Conservation (phyloP, 2,329 filamentous ascomycete genomes). For the Cercospora citrullina region DNA sequence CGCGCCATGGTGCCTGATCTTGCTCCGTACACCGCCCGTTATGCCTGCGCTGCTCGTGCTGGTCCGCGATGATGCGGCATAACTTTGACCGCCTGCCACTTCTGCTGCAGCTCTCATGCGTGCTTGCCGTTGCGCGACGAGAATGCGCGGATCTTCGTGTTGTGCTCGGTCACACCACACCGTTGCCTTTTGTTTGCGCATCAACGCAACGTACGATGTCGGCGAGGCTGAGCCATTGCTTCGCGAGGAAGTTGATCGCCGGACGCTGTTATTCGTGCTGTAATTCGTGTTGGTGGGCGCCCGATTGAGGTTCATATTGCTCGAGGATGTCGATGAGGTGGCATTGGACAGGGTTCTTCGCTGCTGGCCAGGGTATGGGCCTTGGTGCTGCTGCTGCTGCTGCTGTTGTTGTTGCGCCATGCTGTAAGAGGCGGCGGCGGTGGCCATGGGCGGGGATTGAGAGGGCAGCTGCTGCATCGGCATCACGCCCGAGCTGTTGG, state of each 20-base stretch:
- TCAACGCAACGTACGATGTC: slow-evolving; percentile 88
- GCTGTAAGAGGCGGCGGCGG: slow-evolving; percentile 24
- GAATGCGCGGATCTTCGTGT: slow-evolving; percentile 80
- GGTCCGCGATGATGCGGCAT: slow-evolving; percentile 31
- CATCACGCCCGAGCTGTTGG: slow-evolving; percentile 31
- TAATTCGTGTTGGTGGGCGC: slow-evolving; percentile 49
- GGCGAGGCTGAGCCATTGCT: slow-evolving; percentile 61
- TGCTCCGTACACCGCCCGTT: slow-evolving; percentile 65
- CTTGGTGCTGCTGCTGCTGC: slow-evolving; percentile 17
- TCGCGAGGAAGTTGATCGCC: slow-evolving; percentile 78
- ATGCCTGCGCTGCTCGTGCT: slow-evolving; percentile 41
- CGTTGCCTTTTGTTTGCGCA: slow-evolving; percentile 94
- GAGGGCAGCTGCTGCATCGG: slow-evolving; percentile 17
- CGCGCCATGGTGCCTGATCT: slow-evolving; percentile 86
- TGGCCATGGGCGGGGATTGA: slow-evolving; percentile 24
- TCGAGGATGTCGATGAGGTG: slow-evolving; percentile 69
- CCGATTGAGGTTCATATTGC: slow-evolving; percentile 46
- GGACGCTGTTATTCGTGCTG: slow-evolving; percentile 44
- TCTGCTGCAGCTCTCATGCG: slow-evolving; percentile 84
- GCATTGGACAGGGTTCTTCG: slow-evolving; percentile 66
- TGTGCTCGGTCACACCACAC: slow-evolving; percentile 97
- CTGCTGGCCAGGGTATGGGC: slow-evolving; percentile 22
- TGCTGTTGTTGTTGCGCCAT: slow-evolving; percentile 23
- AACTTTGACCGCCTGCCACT: slow-evolving; percentile 64
- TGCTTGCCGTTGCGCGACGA: slow-evolving; percentile 80